These are phyloP conservation scores for Aspergillus floridensis DNA, from an alignment of 2,329 filamentous ascomycete genomes.

Conservation along the genomic window DNA sequence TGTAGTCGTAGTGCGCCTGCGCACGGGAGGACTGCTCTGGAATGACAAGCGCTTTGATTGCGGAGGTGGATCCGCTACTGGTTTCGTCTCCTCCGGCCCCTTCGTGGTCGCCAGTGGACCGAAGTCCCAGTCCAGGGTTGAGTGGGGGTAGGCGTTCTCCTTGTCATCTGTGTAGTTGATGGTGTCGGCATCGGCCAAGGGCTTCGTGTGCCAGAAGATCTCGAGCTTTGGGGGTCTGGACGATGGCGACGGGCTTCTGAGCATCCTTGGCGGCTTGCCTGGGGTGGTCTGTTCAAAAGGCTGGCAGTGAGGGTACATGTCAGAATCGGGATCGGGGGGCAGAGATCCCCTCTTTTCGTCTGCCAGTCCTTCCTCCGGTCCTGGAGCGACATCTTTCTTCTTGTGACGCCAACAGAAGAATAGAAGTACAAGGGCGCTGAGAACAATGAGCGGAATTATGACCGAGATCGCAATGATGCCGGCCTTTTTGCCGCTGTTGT, in stretches of 20 bases:
- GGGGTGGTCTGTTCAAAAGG: slow-evolving; percentile 23
- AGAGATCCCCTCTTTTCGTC: slow-evolving; percentile 24
- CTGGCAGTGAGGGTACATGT: slow-evolving; percentile 23
- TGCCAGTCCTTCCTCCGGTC: slow-evolving; percentile 21
- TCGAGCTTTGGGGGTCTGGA: slow-evolving; percentile 37
- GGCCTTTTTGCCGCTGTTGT: slow-evolving; percentile 30
- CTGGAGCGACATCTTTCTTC: slow-evolving; percentile 23
- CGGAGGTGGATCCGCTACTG: slow-evolving; percentile 17
- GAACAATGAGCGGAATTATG: slow-evolving; percentile 33
- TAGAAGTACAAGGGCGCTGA: slow-evolving; percentile 29
- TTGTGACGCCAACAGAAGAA: slow-evolving; percentile 37
- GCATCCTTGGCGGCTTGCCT: slow-evolving; percentile 23
- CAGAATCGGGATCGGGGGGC: slow-evolving; percentile 20
- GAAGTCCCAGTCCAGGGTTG: slow-evolving; percentile 32
- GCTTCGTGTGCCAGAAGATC: slow-evolving; percentile 32
- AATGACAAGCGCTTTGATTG: slow-evolving; percentile 31
- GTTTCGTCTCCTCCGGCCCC: slow-evolving; percentile 21
- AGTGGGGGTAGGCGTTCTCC: slow-evolving; percentile 27
- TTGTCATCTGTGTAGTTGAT: slow-evolving; percentile 19
- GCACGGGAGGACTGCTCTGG: slow-evolving; percentile 29
- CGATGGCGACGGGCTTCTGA: slow-evolving; percentile 23
- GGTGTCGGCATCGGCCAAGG: slow-evolving; percentile 23
- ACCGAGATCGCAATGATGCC: slow-evolving; percentile 39
- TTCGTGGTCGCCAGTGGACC: slow-evolving; percentile 23
- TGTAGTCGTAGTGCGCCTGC: slow-evolving; percentile 28